Conservation (phyloP, 2,329 filamentous ascomycete species). For the Exophiala mesophila region DNA sequence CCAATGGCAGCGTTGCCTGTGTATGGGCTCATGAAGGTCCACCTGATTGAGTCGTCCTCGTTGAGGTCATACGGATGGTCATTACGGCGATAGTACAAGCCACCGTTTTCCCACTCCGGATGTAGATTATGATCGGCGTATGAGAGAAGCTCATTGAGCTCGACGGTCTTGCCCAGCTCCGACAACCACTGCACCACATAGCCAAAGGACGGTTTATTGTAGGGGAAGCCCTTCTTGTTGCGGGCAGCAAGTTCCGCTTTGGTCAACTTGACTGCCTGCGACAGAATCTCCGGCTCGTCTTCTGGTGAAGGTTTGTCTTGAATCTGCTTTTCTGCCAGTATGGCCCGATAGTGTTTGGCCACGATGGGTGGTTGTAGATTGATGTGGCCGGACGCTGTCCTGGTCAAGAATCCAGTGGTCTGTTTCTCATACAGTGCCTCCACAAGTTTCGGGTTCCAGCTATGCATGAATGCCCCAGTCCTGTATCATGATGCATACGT, state of each 20-base stretch:
- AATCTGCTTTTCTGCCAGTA: constrained; percentile 9
- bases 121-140: constrained; percentile 15
- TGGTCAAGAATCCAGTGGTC: constrained; percentile 29
- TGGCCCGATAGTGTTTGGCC: constrained; percentile 27
- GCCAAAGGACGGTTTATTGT: constrained; percentile 28
- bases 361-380: constrained; percentile 24
- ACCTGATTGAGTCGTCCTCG: constrained; percentile 9
- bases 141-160: constrained; percentile 12
- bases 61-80: constrained; percentile 20
- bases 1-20: constrained; percentile 19
- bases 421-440: constrained; percentile 26
- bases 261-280: constrained; percentile 5
- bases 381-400: constrained; percentile 21
- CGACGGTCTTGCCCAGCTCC: constrained; percentile 13
- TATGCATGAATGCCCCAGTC: constrained; percentile 34
- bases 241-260: constrained; percentile 5
- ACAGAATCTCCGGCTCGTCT: constrained; percentile 1
- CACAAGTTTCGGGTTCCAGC: constrained; percentile 36
- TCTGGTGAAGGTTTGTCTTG: constrained; percentile 3
- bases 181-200: constrained; percentile 34
- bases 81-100: constrained; percentile 19
- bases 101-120: constrained; percentile 18
- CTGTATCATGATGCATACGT: constrained; percentile 18
- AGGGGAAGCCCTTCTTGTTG: constrained; percentile 4
- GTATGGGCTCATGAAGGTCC: constrained; percentile 14